phyloP scores from a whole-genome alignment of 2,329 filamentous ascomycete species.

The Neocatenulostroma microsporum region DNA sequence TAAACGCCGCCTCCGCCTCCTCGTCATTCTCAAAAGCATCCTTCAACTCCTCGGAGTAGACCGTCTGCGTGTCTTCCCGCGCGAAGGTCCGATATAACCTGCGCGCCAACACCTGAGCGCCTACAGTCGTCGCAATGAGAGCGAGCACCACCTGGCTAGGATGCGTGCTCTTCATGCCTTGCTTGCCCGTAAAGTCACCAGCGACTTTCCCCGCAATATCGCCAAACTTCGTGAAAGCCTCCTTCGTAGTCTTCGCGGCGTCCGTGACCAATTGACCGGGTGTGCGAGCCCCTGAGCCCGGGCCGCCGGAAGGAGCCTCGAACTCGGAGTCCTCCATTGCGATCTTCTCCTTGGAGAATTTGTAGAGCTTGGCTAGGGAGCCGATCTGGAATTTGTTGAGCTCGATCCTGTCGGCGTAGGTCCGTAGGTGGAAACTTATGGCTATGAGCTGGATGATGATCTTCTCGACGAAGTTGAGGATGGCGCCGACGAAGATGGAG shows the following conservation, averaged over 20 bases:
- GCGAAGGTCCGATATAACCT: conserved; percentile 82
- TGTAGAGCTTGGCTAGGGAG: conserved; percentile 56
- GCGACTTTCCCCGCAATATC: conserved; percentile 79
- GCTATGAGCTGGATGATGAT: conserved; percentile 92
- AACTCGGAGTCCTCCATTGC: conserved; percentile 69
- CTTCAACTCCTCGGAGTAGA: conserved; percentile 69
- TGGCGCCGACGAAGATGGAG: conserved; percentile 68
- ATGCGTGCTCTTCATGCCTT: conserved; percentile 60
- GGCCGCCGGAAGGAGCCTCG: conserved; percentile 43
- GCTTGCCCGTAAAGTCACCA: conserved; percentile 80
- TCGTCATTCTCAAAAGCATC: conserved; percentile 73
- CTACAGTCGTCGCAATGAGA: conserved; percentile 62
- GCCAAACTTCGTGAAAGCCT: conserved; percentile 70
- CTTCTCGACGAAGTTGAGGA: conserved; percentile 83
- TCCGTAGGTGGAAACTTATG: conserved; percentile 83
- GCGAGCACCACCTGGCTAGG: conserved; percentile 78
- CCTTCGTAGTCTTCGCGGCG: conserved; percentile 64
- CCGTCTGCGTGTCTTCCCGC: conserved; percentile 64
- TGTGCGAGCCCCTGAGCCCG: conserved; percentile 58
- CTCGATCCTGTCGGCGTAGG: conserved; percentile 83
- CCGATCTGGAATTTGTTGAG: conserved; percentile 86
- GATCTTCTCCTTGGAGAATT: conserved; percentile 57
- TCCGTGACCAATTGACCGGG: conserved; percentile 63
- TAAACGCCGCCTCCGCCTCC: conserved; percentile 80
- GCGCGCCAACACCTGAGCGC: conserved; percentile 76